Evolutionary conservation across 441 rosid genomes (phyloP), one percentile per base, ranked within the genome.

Genomic region (Arabidopsis lyrata): DNA sequence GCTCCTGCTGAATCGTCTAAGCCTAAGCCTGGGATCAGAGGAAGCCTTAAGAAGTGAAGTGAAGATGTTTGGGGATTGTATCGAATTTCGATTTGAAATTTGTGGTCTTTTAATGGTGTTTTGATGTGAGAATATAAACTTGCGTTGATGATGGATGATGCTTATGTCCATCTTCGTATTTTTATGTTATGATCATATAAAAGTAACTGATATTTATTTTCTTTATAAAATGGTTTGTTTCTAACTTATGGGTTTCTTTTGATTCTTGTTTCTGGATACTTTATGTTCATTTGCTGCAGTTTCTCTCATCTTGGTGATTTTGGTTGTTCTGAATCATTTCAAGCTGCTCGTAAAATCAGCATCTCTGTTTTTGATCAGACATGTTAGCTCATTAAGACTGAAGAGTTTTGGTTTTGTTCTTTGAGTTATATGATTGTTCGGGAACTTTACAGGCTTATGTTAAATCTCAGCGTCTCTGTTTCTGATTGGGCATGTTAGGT

Each of bases 21-120:
- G 49, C 68, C 79, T 1, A 78, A 78, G 55, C 82, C 82, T 49
- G 82, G 82, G 6, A 64, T 78, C 63, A 78, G 82, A 70, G 82
- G 82, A 74, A 78, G 82, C 68, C 53, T 78, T 2, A 78, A 74
- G 79, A 78, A 78, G 64, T 78, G 77, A 36, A 41, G 20, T 48
- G 35, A 1, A 34, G 49, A 50, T 60, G 31, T 12, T 20, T 58
- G 29, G 38, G 38, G 36, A 8, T 48, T 34, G 50, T 60, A 15
- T 60, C 56, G 36, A 59, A 59, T 38, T 38, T 63, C 29, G 24
- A 15, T 31, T 38, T 49, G 16, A 35, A 50, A 59, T 3, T 12
- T 65, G 35, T 35, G 27, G 45, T 53, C 59, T 66, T 71, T 64
- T 50, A 11, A 47, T 38, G 44, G 18, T 55, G 48, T 55, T 20